Evolutionary conservation across 306 rosid genomes (phyloP).

Genomic region (Hippophae gyantsensis): DNA sequence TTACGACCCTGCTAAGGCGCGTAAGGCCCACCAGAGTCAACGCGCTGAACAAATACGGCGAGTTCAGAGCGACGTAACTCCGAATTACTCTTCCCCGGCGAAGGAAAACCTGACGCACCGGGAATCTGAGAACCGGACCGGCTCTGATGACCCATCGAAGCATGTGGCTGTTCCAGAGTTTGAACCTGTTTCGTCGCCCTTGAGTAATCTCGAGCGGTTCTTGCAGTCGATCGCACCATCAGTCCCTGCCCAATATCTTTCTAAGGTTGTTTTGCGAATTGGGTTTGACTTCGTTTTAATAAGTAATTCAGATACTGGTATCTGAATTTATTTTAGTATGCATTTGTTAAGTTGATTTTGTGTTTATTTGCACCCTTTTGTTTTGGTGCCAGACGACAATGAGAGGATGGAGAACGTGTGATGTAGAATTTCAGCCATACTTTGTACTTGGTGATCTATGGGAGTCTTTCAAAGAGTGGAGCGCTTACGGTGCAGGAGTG

Average conservation of each 20-base stretch:
- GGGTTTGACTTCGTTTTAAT: neutral
- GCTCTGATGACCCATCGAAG: conserved; percentile 17
- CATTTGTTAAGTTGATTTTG: neutral
- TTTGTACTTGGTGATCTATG: conserved; percentile 69
- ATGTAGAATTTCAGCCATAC: conserved; percentile 63
- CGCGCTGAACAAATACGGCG: conserved; percentile 33
- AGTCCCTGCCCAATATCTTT: conserved; percentile 63
- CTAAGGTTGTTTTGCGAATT: conserved; percentile 43
- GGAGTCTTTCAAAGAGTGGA: conserved; percentile 91
- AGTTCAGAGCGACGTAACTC: conserved; percentile 36
- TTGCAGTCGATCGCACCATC: conserved; percentile 58
- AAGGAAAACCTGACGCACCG: conserved; percentile 18
- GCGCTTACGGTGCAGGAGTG: conserved; percentile 90
- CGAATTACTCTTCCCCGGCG: conserved; percentile 21
- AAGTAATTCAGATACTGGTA: no score
- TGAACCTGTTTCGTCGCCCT: conserved; percentile 21
- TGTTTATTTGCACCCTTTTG: conserved; percentile 10
- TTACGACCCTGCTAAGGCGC: conserved; percentile 56
- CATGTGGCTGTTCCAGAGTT: conserved; percentile 24
- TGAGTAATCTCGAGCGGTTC: conserved; percentile 56
- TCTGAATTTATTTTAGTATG: no score
- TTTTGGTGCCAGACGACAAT: conserved; percentile 53
- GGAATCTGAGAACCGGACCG: conserved; percentile 27
- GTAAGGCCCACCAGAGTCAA: conserved; percentile 47
- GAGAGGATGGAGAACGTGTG: conserved; percentile 76